A percentile compares a stretch with the other conserved stretches of the same genome.
Conservation (phyloP, 2,329 filamentous ascomycete species). For the Verticillium nubilum region DNA sequence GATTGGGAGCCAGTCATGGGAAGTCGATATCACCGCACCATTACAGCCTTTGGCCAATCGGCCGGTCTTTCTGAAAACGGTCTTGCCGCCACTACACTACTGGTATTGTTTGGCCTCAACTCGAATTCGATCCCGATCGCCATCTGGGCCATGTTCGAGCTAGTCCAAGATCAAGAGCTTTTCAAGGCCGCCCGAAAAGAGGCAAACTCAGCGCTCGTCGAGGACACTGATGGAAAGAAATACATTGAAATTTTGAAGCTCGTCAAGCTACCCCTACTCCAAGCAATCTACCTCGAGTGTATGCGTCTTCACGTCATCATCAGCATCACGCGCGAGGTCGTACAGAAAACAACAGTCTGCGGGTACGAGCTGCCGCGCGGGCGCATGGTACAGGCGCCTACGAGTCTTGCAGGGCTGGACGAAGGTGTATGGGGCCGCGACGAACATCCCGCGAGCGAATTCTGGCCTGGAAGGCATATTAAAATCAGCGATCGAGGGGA, state of each 20-base stretch:
- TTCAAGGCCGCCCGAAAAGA: conserved; percentile 16
- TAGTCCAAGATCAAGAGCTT: conserved; percentile 16
- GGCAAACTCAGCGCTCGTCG: conserved; percentile 4
- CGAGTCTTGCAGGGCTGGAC: conserved; percentile 16
- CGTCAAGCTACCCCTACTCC: conserved; percentile 16
- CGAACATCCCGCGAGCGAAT: conserved; percentile 4
- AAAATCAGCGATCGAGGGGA: not conserved
- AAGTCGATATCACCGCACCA: conserved; percentile 13
- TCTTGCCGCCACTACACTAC: conserved; percentile 6
- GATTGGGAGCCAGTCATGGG: conserved; percentile 24
- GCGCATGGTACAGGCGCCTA: conserved; percentile 16
- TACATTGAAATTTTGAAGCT: conserved; percentile 14
- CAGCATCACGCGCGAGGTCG: conserved; percentile 17
- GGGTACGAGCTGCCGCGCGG: conserved; percentile 13
- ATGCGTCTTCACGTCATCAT: conserved; percentile 19
- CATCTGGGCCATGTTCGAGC: conserved; percentile 21
- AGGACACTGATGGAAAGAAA: conserved; percentile 9
- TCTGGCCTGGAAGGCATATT: conserved; percentile 14
- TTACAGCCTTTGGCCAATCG: conserved; percentile 13
- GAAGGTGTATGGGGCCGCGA: conserved; percentile 7
- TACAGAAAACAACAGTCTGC: conserved; percentile 9
- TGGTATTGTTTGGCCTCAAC: conserved; percentile 13
- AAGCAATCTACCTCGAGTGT: conserved; percentile 20
- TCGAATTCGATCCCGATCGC: conserved; percentile 22
- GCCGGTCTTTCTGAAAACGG: conserved; percentile 10